phyloP scores from a whole-genome alignment of 257 asterid genomes.

The Asclepias syriaca region DNA sequence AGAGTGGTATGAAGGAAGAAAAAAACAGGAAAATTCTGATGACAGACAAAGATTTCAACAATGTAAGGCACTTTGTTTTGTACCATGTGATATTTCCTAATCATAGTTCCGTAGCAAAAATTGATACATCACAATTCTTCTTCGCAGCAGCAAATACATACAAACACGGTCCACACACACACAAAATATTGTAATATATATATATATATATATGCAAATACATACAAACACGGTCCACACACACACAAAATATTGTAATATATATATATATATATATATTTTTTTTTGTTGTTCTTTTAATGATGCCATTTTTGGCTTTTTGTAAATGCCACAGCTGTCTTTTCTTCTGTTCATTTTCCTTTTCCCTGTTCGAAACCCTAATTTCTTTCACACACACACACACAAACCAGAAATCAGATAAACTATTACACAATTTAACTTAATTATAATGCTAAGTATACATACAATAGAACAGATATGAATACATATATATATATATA shows the following conservation, averaged over 20 bases:
- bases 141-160: background rate
- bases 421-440: too few relatives aligned
- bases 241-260: too few relatives aligned
- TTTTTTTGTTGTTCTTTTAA: background rate
- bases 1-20: background rate
- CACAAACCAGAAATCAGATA: too few relatives aligned
- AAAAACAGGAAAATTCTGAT: background rate
- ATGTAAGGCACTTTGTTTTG: background rate
- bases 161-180: background rate
- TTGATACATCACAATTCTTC: background rate
- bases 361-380: background rate
- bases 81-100: slow-evolving; percentile 1
- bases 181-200: too few relatives aligned
- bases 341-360: background rate
- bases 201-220: too few relatives aligned
- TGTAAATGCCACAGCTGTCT: slow-evolving; percentile 5
- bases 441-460: too few relatives aligned
- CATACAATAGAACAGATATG: too few relatives aligned
- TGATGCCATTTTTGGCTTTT: slow-evolving; percentile 5
- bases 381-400: too few relatives aligned
- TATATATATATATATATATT: too few relatives aligned
- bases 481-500: too few relatives aligned
- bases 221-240: background rate
- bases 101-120: background rate
- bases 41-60: background rate